These are phyloP conservation scores for Neofusicoccum laricinum DNA, from an alignment of 2,329 filamentous ascomycete genomes.

Conservation along the genomic window DNA sequence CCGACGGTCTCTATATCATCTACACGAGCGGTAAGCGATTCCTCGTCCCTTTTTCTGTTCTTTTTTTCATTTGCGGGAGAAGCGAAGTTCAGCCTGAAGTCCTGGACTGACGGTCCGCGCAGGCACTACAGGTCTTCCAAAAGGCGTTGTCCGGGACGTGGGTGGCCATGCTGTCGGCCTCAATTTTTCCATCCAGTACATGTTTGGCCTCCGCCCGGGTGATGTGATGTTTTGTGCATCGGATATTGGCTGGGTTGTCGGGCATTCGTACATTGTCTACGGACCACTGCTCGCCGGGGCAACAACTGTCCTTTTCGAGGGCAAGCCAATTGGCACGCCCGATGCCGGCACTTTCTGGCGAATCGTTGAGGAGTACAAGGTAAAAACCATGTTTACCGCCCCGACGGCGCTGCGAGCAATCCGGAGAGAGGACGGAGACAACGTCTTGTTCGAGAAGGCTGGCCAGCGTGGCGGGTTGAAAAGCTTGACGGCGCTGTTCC, in stretches of 20 bases:
- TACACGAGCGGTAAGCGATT: conserved; percentile 64
- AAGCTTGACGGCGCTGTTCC: conserved; percentile 70
- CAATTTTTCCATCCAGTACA: conserved; percentile 74
- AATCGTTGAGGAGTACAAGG: conserved; percentile 77
- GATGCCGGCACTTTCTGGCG: conserved; percentile 88
- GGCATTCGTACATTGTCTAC: conserved; percentile 85
- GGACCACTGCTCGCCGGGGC: conserved; percentile 81
- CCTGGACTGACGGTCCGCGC: not conserved
- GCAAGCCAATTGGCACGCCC: conserved; percentile 88
- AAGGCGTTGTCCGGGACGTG: conserved; percentile 78
- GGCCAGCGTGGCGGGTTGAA: conserved; percentile 70
- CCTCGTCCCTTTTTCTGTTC: not conserved
- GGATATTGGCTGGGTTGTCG: conserved; percentile 92
- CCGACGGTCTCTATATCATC: conserved; percentile 83
- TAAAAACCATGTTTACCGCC: conserved; percentile 81
- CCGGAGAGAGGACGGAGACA: conserved; percentile 77
- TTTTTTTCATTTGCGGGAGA: not conserved
- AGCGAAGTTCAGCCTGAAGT: not conserved
- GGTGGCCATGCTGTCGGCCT: conserved; percentile 86
- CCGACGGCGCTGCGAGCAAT: conserved; percentile 86
- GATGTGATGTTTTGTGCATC: conserved; percentile 79
- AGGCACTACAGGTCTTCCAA: conserved; percentile 75
- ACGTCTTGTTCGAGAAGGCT: conserved; percentile 60
- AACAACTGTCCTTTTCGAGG: conserved; percentile 84
- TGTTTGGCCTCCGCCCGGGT: conserved; percentile 80